A percentile compares a stretch with the other conserved stretches of the same genome.
phyloP scores from a whole-genome alignment of 495 filamentous ascomycete genomes.

The Trichoderma virens region DNA sequence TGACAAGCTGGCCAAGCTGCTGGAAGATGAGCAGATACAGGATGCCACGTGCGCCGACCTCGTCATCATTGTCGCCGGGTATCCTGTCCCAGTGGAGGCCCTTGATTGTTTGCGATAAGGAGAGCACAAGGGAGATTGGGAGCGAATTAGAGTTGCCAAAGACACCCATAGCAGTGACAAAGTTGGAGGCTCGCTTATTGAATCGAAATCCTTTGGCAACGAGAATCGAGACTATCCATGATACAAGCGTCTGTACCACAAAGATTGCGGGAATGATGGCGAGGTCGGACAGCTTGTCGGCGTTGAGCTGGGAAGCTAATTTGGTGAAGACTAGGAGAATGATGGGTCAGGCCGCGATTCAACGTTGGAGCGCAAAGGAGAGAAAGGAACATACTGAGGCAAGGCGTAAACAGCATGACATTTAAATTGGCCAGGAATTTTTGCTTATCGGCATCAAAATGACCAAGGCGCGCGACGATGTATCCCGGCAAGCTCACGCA shows the following conservation, averaged over 20 bases:
- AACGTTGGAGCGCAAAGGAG: neutral
- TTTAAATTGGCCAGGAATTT: constrained; percentile 96
- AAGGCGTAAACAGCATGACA: constrained; percentile 88
- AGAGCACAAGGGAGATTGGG: constrained; percentile 91
- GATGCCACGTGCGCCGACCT: constrained; percentile 89
- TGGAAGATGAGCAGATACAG: constrained; percentile 96
- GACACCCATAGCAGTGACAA: constrained; percentile 93
- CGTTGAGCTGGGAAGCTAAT: constrained; percentile 87
- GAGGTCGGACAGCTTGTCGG: constrained; percentile 80
- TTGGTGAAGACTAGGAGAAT: constrained; percentile 77
- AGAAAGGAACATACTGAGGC: constrained; percentile 62
- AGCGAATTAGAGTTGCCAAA: constrained; percentile 98
- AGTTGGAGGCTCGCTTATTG: constrained; percentile 77
- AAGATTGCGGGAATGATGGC: constrained; percentile 94
- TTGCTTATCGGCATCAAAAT: constrained; percentile 90
- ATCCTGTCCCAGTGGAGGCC: constrained; percentile 92
- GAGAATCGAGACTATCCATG: constrained; percentile 62
- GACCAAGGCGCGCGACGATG: constrained; percentile 77
- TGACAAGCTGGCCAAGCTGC: constrained; percentile 87
- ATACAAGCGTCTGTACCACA: constrained; percentile 73
- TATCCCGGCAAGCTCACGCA: constrained; percentile 96
- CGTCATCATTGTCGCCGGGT: constrained; percentile 85
- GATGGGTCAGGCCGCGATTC: constrained; percentile 4
- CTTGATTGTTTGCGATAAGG: constrained; percentile 80
- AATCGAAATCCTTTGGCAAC: constrained; percentile 72